Base-by-base conservation (phyloP, 306 rosid genomes). In the Quercus suber region DNA sequence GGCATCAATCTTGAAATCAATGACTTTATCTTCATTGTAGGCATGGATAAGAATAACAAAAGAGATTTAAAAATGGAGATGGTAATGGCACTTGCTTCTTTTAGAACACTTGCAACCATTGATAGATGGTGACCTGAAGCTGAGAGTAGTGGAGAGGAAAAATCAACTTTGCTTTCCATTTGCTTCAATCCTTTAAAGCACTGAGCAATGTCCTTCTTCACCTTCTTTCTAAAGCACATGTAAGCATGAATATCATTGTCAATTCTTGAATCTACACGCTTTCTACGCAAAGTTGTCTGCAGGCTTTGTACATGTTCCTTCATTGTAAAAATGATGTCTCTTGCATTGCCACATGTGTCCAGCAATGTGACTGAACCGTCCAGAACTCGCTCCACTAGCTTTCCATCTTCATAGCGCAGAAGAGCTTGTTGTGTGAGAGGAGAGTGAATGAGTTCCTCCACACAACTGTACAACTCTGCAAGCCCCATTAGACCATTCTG, bases 211-310 rank as follows among this genome's bases (percentile, higher is more conserved):
- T 81, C 91, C 79, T 90, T 94, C 83, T 84, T 94, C 5, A 87
- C 86, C 25, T 84, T 90, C 85, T 84, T 95, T 51, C 90, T 87
- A 25, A 89, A 89, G 85, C 65, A 69, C 2, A 81, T 74, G 75
- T 86, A 89, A 70, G 89, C 74, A 73, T 87, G 86, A 78, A 91
- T 69, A 19, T 68, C 85, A 49, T 52, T 82, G 74, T 85, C 92
- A 3, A 91, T 78, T 81, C 83, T 82, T 1, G 90, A 85, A 77
- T 82, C 88, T 17, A 86, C 80, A 56, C 88, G 79, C 83, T 86
- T 89, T 82, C 99, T 83, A 5, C 95, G 90, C 1, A 90, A 60
- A 0, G 94, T 88, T 2, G 91, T 91, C 18, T 88, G 92, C 77
- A 95, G 92, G 23, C 80, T 63, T 55, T 84, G 94, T 13, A 86